phyloP scores from a whole-genome alignment of 768 basidiomycete genomes.

The Calocera viscosa region DNA sequence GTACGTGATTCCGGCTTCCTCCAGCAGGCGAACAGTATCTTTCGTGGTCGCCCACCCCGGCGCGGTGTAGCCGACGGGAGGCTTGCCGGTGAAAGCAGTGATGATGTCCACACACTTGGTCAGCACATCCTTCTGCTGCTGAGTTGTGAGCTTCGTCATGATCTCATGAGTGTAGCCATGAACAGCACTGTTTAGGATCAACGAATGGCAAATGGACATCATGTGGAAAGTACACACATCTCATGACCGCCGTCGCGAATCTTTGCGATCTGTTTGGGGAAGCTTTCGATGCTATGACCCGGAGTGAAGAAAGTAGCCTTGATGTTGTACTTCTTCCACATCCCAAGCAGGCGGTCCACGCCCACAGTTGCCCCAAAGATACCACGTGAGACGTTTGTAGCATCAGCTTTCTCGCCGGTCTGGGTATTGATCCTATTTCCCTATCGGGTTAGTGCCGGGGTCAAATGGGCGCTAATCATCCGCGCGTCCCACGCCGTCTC shows the following conservation, averaged over 20 bases:
- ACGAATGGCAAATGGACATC: background rate
- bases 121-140: conserved; percentile 3
- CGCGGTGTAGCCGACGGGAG: background rate
- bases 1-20: conserved; percentile 4
- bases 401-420: background rate
- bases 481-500: background rate
- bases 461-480: conserved; percentile 4
- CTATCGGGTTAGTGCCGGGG: conserved; percentile 1
- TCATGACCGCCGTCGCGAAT: conserved; percentile 1
- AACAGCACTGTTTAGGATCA: background rate
- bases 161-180: background rate
- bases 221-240: background rate
- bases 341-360: background rate
- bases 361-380: background rate
- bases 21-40: background rate
- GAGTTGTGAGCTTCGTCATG: conserved; percentile 4
- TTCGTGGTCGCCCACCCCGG: background rate
- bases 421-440: conserved; percentile 4
- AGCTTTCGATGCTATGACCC: background rate
- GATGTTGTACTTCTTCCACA: conserved; percentile 9
- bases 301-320: conserved; percentile 5
- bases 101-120: conserved; percentile 6
- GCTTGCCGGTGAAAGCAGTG: conserved; percentile 1
- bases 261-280: conserved; percentile 3
- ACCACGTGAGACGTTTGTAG: background rate